These are phyloP conservation scores for Exophiala spinifera DNA, from an alignment of 2,329 filamentous ascomycete species.

Conservation along the genomic window DNA sequence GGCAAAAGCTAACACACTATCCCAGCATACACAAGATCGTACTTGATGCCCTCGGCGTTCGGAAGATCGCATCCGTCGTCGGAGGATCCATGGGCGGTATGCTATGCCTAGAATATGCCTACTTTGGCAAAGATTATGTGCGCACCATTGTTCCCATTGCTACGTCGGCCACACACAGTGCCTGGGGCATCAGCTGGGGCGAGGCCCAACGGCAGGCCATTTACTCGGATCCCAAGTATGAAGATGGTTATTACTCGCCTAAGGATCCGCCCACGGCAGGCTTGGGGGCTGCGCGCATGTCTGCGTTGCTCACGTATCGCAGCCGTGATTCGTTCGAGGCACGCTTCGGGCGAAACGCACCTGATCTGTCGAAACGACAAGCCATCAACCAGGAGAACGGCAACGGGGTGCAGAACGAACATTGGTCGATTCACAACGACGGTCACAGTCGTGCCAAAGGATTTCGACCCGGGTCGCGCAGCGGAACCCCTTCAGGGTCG, in stretches of 20 bases:
- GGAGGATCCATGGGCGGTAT: conserved; percentile 60
- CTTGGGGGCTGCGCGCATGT: conserved; percentile 92
- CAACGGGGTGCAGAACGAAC: conserved; percentile 68
- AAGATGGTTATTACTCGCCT: conserved; percentile 91
- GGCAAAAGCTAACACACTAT: conserved; percentile 12
- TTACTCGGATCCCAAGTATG: conserved; percentile 97
- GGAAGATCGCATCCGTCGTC: conserved; percentile 53
- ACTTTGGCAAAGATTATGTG: conserved; percentile 65
- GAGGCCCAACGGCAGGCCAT: conserved; percentile 65
- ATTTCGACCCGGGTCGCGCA: conserved; percentile 45
- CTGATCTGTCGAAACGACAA: conserved; percentile 77
- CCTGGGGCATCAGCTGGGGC: conserved; percentile 60
- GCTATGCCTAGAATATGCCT: conserved; percentile 60
- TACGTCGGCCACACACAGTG: conserved; percentile 55
- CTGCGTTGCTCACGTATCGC: conserved; percentile 89
- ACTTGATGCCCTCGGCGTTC: conserved; percentile 54
- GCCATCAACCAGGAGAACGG: conserved; percentile 55
- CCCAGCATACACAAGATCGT: conserved; percentile 53
- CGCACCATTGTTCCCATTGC: conserved; percentile 54
- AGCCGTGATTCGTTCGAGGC: conserved; percentile 96
- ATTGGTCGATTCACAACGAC: conserved; percentile 80
- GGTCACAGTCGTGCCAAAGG: conserved; percentile 65
- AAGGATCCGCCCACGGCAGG: conserved; percentile 82
- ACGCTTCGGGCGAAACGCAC: conserved; percentile 88
- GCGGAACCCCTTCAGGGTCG: conserved; percentile 10